A percentile compares a stretch with the other conserved stretches of the same genome.
Conservation (phyloP, 352 stramenopile genomes). For the Aphanomyces invadans region DNA sequence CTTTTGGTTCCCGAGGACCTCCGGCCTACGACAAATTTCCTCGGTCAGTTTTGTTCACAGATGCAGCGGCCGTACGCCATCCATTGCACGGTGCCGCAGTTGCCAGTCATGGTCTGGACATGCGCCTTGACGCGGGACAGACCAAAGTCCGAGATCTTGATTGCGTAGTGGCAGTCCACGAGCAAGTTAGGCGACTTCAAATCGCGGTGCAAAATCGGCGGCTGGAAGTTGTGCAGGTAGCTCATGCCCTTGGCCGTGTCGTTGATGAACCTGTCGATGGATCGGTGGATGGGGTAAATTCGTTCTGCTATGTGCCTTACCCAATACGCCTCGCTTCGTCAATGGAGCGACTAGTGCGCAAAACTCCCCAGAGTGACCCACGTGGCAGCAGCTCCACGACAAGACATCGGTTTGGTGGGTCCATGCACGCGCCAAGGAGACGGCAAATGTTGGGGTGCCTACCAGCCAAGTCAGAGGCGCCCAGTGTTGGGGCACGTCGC, state of each 20-base stretch:
- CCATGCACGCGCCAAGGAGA: slow-evolving; percentile 91
- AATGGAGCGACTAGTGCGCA: slow-evolving; percentile 52
- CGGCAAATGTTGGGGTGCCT: slow-evolving; percentile 96
- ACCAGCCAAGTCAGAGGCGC: neutral
- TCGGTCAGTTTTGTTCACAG: neutral
- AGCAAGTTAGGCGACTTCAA: slow-evolving; percentile 88
- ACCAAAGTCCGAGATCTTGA: slow-evolving; percentile 90
- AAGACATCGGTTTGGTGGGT: slow-evolving; percentile 88
- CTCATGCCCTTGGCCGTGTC: slow-evolving; percentile 82
- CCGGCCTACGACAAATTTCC: slow-evolving; percentile 38
- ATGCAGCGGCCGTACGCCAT: slow-evolving; percentile 58
- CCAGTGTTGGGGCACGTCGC: too few species aligned
- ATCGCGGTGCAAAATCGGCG: slow-evolving; percentile 83
- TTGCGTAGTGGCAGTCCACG: slow-evolving; percentile 70
- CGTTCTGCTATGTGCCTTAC: too few species aligned
- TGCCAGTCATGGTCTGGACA: slow-evolving; percentile 88
- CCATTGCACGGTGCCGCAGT: slow-evolving; percentile 84
- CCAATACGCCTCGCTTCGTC: slow-evolving; percentile 43
- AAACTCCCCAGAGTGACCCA: slow-evolving; percentile 89
- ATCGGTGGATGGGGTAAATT: too few species aligned
- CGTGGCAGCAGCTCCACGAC: slow-evolving; percentile 92
- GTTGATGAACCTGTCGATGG: slow-evolving; percentile 45
- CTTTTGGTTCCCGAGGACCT: slow-evolving; percentile 84
- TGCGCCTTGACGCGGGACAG: slow-evolving; percentile 87
- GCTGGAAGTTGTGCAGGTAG: slow-evolving; percentile 81